Conservation (phyloP, 163 green algal genomes). For the Volvox carteri region DNA sequence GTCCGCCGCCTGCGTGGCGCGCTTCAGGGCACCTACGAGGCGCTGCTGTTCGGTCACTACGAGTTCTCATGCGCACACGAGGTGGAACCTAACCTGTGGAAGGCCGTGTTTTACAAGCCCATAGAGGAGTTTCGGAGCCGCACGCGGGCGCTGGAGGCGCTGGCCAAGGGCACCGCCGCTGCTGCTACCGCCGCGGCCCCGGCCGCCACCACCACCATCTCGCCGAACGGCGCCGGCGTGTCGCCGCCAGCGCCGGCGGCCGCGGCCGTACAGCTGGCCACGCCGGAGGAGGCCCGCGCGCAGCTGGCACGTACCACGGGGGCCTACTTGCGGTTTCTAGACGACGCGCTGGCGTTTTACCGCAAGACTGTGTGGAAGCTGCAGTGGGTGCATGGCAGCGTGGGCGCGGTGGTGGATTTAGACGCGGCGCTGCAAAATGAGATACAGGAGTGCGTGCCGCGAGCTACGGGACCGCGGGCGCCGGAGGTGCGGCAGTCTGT, state of each 20-base stretch:
- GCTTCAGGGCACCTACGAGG: constrained; percentile 74
- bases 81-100: constrained; percentile 74
- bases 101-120: constrained; percentile 79
- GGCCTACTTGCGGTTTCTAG: constrained; percentile 79
- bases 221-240: not conserved
- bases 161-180: constrained; percentile 7
- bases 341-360: constrained; percentile 79
- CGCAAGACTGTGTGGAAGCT: constrained; percentile 65
- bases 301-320: constrained; percentile 50
- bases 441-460: constrained; percentile 53
- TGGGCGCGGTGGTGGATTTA: constrained; percentile 61
- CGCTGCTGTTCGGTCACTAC: constrained; percentile 70
- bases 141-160: constrained; percentile 61
- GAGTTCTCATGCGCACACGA: constrained; percentile 52
- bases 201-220: too few species aligned
- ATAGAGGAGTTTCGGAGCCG: constrained; percentile 85
- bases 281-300: constrained; percentile 45
- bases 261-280: not conserved
- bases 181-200: not conserved
- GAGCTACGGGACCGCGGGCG: not conserved
- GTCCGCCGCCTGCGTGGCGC: constrained; percentile 63
- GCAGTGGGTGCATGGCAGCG: constrained; percentile 73
- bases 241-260: not conserved
- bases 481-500: constrained; percentile 67
- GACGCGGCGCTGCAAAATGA: constrained; percentile 59